These are phyloP conservation scores for Diversispora epigaea DNA, from an alignment of 192 early-diverging fungal genomes.

Conservation along the genomic window DNA sequence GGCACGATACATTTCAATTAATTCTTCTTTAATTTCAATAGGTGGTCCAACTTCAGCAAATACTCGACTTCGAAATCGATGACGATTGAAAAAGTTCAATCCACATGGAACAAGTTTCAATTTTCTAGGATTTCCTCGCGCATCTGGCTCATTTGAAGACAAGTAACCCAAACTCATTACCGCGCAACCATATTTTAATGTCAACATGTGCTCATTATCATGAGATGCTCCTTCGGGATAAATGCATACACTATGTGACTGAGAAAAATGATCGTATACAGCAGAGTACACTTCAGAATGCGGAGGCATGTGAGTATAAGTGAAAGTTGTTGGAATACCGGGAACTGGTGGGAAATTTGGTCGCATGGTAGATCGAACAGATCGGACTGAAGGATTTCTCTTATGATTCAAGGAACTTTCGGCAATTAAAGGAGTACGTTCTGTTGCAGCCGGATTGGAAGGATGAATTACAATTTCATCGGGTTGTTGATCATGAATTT, in stretches of 20 bases:
- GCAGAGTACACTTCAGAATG: constrained; percentile 43
- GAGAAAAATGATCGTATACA: constrained; percentile 45
- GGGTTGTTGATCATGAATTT: constrained; percentile 1
- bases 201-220: constrained; percentile 44
- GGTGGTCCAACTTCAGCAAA: constrained; percentile 41
- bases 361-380: background rate
- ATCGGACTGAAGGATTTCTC: background rate
- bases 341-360: constrained; percentile 31
- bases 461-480: constrained; percentile 3
- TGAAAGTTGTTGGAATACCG: constrained; percentile 35
- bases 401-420: constrained; percentile 5
- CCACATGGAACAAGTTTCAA: constrained; percentile 46
- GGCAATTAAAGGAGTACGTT: constrained; percentile 23
- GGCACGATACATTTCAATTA: constrained; percentile 39
- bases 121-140: constrained; percentile 18
- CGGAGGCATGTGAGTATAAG: constrained; percentile 39
- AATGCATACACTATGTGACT: constrained; percentile 38
- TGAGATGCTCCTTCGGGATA: constrained; percentile 47
- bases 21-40: constrained; percentile 36
- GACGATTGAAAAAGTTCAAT: constrained; percentile 49
- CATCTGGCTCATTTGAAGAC: constrained; percentile 35
- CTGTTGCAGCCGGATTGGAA: constrained; percentile 14
- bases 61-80: constrained; percentile 47
- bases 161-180: constrained; percentile 48
- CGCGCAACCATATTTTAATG: constrained; percentile 48